Evolutionary conservation across 2,329 filamentous ascomycete species (phyloP).

Genomic region (Chalara sp.): DNA sequence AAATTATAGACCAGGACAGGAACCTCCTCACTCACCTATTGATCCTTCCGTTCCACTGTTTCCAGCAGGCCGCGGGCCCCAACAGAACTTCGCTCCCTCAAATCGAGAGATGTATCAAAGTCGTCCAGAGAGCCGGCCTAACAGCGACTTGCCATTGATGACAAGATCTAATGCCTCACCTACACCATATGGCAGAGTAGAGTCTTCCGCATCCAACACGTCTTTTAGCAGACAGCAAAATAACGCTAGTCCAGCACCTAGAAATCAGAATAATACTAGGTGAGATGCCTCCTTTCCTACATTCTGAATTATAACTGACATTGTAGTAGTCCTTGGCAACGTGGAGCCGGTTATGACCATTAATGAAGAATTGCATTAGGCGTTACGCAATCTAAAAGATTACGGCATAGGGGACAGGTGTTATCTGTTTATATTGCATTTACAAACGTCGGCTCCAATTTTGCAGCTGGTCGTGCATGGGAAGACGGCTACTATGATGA

Average conservation of each 20-base stretch:
- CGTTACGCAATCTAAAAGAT: conserved; percentile 16
- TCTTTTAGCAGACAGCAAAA: conserved; percentile 32
- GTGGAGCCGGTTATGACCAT: conserved; percentile 48
- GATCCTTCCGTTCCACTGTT: conserved; percentile 46
- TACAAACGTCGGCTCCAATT: conserved; percentile 8
- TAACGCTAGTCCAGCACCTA: conserved; percentile 34
- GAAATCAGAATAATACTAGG: conserved; percentile 39
- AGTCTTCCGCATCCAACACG: conserved; percentile 25
- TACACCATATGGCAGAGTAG: conserved; percentile 25
- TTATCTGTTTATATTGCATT: conserved; percentile 24
- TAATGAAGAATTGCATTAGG: conserved; percentile 29
- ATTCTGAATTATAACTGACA: conserved; percentile 16
- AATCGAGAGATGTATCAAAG: conserved; percentile 16
- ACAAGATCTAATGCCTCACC: conserved; percentile 17
- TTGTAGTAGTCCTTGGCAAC: conserved; percentile 44
- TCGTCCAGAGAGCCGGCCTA: conserved; percentile 20
- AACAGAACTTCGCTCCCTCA: conserved; percentile 23
- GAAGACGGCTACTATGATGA: conserved; percentile 7
- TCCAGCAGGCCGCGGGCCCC: conserved; percentile 32
- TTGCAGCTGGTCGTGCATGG: conserved; percentile 20
- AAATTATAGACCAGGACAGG: conserved; percentile 15
- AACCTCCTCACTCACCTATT: conserved; percentile 38
- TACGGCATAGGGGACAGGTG: conserved; percentile 20
- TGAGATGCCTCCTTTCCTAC: conserved; percentile 24
- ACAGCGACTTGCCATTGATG: conserved; percentile 15